phyloP scores from a whole-genome alignment of 2,329 filamentous ascomycete species.

The Daldinia sp. region DNA sequence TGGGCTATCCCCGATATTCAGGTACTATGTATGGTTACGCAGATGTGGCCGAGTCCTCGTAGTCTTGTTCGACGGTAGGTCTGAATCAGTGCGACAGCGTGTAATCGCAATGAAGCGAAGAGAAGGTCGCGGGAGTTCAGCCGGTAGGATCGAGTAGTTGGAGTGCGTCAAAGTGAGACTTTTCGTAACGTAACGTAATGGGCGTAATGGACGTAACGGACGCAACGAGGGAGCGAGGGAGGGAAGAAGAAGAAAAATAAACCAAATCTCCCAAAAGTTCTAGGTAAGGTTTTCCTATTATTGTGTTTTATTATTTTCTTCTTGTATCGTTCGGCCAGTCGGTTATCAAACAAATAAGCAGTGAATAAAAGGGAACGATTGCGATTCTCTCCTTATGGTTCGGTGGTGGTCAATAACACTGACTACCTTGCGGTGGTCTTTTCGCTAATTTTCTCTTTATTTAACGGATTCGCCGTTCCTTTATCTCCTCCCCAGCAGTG shows the following conservation, averaged over 20 bases:
- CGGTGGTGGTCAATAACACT: conserved; percentile 16
- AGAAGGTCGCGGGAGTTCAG: conserved; percentile 32
- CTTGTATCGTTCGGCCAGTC: conserved; percentile 27
- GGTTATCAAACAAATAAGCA: conserved; percentile 24
- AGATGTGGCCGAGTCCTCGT: conserved; percentile 39
- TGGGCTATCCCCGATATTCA: conserved; percentile 39
- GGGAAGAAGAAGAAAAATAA: conserved; percentile 18
- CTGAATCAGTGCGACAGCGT: conserved; percentile 46
- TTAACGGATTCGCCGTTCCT: conserved; percentile 24
- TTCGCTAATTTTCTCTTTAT: conserved; percentile 25
- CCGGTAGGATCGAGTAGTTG: conserved; percentile 35
- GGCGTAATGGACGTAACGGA: no score
- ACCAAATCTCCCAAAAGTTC: conserved; percentile 28
- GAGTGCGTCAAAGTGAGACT: conserved; percentile 43
- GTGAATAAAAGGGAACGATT: conserved; percentile 1
- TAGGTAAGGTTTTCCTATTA: not conserved
- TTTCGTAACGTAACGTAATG: conserved; percentile 35
- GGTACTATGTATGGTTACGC: conserved; percentile 41
- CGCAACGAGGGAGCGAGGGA: no score
- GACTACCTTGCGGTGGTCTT: conserved; percentile 9
- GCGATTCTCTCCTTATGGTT: conserved; percentile 8
- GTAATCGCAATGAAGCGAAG: conserved; percentile 39
- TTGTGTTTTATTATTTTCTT: not conserved
- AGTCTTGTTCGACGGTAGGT: conserved; percentile 43
- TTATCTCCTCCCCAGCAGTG: conserved; percentile 28